Evolutionary conservation across 106 monocot species (phyloP).

Genomic region (Amphibolis antarctica): DNA sequence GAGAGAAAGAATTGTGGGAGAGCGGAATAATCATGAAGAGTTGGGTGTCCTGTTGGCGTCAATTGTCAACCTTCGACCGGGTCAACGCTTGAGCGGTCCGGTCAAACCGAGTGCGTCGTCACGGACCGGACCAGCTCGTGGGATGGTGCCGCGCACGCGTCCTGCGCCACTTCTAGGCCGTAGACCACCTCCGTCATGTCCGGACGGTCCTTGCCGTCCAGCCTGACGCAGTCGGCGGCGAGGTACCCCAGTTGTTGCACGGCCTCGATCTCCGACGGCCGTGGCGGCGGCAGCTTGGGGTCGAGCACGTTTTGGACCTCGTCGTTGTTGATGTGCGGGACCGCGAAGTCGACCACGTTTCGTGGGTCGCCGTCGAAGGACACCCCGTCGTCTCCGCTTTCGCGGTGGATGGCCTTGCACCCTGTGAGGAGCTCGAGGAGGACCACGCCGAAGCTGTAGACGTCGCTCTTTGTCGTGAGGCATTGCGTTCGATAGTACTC

Average conservation of each 20-base stretch:
- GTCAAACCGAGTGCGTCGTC: conserved; percentile 19
- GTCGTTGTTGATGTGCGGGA: conserved; percentile 46
- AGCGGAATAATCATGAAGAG: neutral
- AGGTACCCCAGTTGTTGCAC: conserved; percentile 48
- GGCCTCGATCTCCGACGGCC: conserved; percentile 54
- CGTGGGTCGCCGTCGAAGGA: conserved; percentile 13
- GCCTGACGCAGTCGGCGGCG: conserved; percentile 60
- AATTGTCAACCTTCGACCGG: neutral
- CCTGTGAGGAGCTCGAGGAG: conserved; percentile 68
- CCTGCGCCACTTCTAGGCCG: conserved; percentile 42
- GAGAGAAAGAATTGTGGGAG: neutral
- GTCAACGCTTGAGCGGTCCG: neutral
- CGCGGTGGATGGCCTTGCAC: conserved; percentile 40
- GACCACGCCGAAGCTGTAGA: conserved; percentile 85
- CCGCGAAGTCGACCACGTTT: conserved; percentile 71
- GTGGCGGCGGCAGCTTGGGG: conserved; percentile 37
- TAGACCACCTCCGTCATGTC: conserved; percentile 59
- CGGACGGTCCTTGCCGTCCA: conserved; percentile 49
- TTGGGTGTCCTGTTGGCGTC: neutral
- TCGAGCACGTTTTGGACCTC: conserved; percentile 44
- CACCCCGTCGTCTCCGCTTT: neutral
- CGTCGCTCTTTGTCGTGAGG: conserved; percentile 72
- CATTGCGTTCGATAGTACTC: conserved; percentile 81
- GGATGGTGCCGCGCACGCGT: conserved; percentile 5
- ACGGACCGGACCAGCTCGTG: conserved; percentile 4